Evolutionary conservation across 345 rosid genomes (phyloP).

Genomic region (Corymbia maculata): DNA sequence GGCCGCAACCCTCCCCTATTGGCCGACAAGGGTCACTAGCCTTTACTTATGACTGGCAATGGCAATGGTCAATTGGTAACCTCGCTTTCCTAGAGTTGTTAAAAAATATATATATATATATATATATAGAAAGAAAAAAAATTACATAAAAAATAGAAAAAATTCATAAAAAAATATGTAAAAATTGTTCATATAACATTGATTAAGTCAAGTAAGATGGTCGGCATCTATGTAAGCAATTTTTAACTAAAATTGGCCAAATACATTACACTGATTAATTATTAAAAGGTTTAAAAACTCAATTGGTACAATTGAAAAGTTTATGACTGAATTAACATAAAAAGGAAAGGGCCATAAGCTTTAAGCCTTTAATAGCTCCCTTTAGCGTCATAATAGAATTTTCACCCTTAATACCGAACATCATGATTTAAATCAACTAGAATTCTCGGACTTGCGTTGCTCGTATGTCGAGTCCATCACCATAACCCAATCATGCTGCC

Average conservation of each 20-base stretch:
- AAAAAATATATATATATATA: no score
- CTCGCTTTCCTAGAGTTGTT: rapidly evolving
- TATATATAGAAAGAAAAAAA: no score
- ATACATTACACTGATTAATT: rapidly evolving
- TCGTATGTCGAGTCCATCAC: no score
- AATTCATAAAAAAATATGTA: no score
- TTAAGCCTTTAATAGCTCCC: neutral
- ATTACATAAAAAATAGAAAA: no score
- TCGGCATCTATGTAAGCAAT: rapidly evolving
- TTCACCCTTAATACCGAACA: neutral
- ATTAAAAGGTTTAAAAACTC: rapidly evolving
- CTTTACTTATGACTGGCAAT: neutral
- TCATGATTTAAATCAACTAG: neutral
- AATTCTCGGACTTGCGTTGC: neutral
- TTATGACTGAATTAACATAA: rapidly evolving
- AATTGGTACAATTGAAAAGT: no score
- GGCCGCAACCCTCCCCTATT: neutral
- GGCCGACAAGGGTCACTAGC: rapidly evolving
- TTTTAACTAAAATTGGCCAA: rapidly evolving
- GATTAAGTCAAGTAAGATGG: rapidly evolving
- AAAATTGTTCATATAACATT: rapidly evolving
- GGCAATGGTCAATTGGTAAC: rapidly evolving
- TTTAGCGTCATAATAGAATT: neutral
- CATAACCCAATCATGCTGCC: no score
- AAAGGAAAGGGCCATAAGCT: neutral